Evolutionary conservation across 176 grass and related monocot species (phyloP).

Genomic region (Luzula sylvatica): DNA sequence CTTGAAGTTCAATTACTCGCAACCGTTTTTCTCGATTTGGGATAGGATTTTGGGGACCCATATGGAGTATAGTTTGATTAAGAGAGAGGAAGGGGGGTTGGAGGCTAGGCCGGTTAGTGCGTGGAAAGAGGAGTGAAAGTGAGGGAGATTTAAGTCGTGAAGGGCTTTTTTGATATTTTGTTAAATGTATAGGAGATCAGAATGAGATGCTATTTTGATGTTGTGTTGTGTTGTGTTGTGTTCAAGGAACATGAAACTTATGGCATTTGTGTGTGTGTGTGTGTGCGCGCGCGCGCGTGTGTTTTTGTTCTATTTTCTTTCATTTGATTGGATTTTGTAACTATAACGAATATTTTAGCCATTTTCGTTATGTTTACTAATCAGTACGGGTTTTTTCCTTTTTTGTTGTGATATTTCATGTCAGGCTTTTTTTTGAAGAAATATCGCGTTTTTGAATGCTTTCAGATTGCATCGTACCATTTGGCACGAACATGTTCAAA

Average conservation of each 20-base stretch:
- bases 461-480: too few relatives aligned
- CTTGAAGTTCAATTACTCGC: conserved; percentile 72
- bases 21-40: conserved; percentile 82
- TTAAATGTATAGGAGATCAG: conserved; percentile 10
- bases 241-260: not conserved
- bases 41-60: conserved; percentile 61
- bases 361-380: conserved; percentile 4
- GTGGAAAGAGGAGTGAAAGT: conserved; percentile 12
- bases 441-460: too few relatives aligned
- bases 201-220: not conserved
- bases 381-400: too few relatives aligned
- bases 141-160: not conserved
- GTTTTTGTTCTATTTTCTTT: not conserved
- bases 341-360: conserved; percentile 17
- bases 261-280: not conserved
- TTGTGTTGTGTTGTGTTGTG: conserved; percentile 4
- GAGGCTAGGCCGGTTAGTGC: conserved; percentile 41
- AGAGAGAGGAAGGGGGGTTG: conserved; percentile 57
- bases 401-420: not conserved
- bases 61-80: conserved; percentile 54
- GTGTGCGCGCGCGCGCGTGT: not conserved
- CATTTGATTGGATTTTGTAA: conserved; percentile 16
- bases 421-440: too few relatives aligned
- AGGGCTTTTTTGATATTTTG: conserved; percentile 6
- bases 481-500: too few relatives aligned